These are phyloP conservation scores for Phycomyces nitens DNA, from an alignment of 192 early-diverging fungal genomes.

Conservation along the genomic window DNA sequence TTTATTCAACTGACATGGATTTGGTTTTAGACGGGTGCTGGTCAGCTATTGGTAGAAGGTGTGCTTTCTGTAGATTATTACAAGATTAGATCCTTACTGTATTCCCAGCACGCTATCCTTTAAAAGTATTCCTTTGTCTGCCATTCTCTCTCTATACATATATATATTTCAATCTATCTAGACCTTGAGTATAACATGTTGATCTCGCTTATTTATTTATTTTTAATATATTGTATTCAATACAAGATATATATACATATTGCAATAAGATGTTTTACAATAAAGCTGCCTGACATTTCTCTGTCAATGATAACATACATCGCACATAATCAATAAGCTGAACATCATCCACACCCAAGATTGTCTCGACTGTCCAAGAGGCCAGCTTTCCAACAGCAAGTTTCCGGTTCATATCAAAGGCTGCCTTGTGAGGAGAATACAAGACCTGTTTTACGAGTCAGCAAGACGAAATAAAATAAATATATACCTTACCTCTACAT, in stretches of 20 bases:
- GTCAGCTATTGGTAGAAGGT: slow-evolving; percentile 58
- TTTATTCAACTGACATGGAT: background rate
- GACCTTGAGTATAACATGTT: no score
- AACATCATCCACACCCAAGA: slow-evolving; percentile 24
- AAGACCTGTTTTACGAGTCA: slow-evolving; percentile 17
- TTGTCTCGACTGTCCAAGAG: slow-evolving; percentile 35
- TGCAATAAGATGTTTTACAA: no score
- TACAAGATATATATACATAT: no score
- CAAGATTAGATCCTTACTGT: slow-evolving; percentile 63
- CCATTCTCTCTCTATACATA: background rate
- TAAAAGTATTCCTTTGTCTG: slow-evolving; percentile 28
- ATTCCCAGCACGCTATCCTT: slow-evolving; percentile 70
- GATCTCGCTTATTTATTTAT: no score
- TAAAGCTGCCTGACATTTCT: slow-evolving; percentile 18
- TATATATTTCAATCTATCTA: no score
- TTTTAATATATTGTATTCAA: no score
- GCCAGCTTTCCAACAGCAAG: slow-evolving; percentile 30
- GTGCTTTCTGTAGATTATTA: slow-evolving; percentile 66
- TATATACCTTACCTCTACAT: slow-evolving; percentile 27
- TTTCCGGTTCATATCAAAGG: slow-evolving; percentile 25
- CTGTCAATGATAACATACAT: slow-evolving; percentile 35
- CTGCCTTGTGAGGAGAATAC: slow-evolving; percentile 13
- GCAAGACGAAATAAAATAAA: background rate
- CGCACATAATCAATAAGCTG: slow-evolving; percentile 30
- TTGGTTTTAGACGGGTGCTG: slow-evolving; percentile 36